Percentiles rank a stretch among this genome's conserved stretches.
Evolutionary conservation across 495 filamentous ascomycete species (phyloP).

Genomic region (Talaromyces wortmannii): DNA sequence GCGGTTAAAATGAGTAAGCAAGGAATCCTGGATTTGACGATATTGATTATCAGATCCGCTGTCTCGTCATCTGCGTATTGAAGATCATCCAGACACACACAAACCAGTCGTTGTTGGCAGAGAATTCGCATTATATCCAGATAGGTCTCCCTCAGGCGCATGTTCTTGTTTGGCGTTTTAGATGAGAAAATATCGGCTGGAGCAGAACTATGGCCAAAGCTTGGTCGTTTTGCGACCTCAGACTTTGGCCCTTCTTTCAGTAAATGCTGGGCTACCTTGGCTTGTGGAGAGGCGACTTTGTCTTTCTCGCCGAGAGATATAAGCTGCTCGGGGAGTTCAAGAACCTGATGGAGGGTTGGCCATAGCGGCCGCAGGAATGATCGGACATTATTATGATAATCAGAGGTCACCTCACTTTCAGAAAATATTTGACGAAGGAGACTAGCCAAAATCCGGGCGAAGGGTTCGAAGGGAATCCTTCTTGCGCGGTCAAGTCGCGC

Average conservation of each 20-base stretch:
- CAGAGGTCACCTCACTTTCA: constrained; percentile 75
- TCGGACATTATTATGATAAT: constrained; percentile 71
- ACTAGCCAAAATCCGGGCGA: constrained; percentile 72
- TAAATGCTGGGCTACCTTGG: constrained; percentile 20
- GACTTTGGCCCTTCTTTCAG: constrained; percentile 20
- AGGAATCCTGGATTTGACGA: constrained; percentile 64
- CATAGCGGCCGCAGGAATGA: constrained; percentile 69
- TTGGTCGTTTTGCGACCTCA: constrained; percentile 29
- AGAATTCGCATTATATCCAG: constrained; percentile 77
- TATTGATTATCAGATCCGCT: constrained; percentile 67
- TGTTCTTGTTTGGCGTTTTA: constrained; percentile 63
- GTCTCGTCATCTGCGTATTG: constrained; percentile 85
- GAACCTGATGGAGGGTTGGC: constrained; percentile 66
- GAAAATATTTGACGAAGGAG: constrained; percentile 88
- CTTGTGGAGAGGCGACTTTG: constrained; percentile 24
- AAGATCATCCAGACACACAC: constrained; percentile 77
- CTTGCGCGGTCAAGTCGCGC: constrained; percentile 81
- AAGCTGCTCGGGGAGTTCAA: constrained; percentile 74
- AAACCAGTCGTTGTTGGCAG: constrained; percentile 71
- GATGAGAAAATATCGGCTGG: constrained; percentile 66
- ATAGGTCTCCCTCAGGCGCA: constrained; percentile 76
- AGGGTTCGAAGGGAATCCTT: constrained; percentile 74
- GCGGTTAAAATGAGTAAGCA: constrained; percentile 66
- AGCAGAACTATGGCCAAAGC: constrained; percentile 37
- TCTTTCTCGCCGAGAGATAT: constrained; percentile 41